phyloP scores from a whole-genome alignment of 306 rosid species.

The Cyamopsis tetragonoloba region DNA sequence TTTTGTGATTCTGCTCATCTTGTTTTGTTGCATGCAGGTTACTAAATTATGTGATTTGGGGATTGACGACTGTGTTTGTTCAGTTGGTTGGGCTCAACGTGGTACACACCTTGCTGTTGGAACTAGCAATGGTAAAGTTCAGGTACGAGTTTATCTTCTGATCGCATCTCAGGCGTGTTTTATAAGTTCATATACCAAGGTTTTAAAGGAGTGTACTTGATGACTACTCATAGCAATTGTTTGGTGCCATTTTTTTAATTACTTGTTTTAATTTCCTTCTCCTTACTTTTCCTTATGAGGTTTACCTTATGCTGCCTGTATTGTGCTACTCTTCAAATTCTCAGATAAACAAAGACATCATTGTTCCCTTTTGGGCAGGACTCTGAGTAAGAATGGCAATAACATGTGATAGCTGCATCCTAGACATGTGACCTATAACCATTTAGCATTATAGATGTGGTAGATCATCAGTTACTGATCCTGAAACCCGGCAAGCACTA shows the following conservation, averaged over 20 bases:
- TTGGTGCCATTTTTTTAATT: neutral
- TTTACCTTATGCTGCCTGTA: neutral
- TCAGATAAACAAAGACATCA: neutral
- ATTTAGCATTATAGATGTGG: neutral
- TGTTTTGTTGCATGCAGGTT: slow-evolving; percentile 53
- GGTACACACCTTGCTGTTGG: slow-evolving; percentile 98
- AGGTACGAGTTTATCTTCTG: slow-evolving; percentile 47
- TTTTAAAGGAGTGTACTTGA: slow-evolving; percentile 15
- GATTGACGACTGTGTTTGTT: slow-evolving; percentile 83
- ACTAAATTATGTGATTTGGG: slow-evolving; percentile 97
- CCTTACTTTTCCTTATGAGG: neutral
- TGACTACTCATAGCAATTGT: neutral
- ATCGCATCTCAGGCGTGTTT: neutral
- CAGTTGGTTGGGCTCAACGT: slow-evolving; percentile 98
- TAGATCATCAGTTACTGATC: neutral
- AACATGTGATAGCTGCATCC: neutral
- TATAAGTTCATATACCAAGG: neutral
- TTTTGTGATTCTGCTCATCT: slow-evolving; percentile 4
- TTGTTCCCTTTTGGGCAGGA: neutral
- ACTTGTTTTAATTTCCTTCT: neutral
- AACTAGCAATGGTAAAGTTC: slow-evolving; percentile 88
- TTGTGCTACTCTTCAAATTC: neutral
- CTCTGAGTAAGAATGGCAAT: neutral
- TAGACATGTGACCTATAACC: neutral
- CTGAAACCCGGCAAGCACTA: slow-evolving; percentile 17